Conservation (phyloP, 768 basidiomycete species). For the Suillus hirtellus region DNA sequence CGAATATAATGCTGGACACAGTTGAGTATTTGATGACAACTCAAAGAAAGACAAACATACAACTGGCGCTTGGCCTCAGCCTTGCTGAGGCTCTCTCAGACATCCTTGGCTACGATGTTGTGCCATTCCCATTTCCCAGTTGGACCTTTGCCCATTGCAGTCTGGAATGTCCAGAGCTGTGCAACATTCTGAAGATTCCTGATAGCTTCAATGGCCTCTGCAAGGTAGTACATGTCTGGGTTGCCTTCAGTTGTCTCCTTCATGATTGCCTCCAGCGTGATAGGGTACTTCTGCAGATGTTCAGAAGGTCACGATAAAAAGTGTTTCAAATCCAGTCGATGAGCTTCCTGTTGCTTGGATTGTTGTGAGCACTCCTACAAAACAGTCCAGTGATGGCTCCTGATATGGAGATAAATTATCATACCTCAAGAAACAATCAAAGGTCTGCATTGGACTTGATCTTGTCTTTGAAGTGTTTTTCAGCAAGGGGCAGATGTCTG, state of each 20-base stretch:
- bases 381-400: constrained; percentile 4
- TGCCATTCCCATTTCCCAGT: constrained; percentile 89
- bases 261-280: constrained; percentile 81
- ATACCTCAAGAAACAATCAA: constrained; percentile 84
- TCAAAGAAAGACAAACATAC: constrained; percentile 44
- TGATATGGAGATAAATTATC: constrained; percentile 4
- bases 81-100: constrained; percentile 61
- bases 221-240: constrained; percentile 78
- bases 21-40: constrained; percentile 5
- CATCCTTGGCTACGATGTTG: constrained; percentile 74
- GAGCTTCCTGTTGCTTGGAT: constrained; percentile 54
- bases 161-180: constrained; percentile 87
- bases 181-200: constrained; percentile 78
- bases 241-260: constrained; percentile 81
- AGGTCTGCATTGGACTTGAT: constrained; percentile 79
- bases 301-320: constrained; percentile 63
- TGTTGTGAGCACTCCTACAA: constrained; percentile 38
- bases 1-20: constrained; percentile 76
- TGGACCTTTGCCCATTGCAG: constrained; percentile 80
- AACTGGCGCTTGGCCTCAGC: constrained; percentile 81
- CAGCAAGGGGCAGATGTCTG: constrained; percentile 49
- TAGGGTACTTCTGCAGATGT: constrained; percentile 70
- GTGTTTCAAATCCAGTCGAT: constrained; percentile 62
- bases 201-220: constrained; percentile 84
- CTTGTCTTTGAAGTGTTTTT: constrained; percentile 87